Percentiles rank a stretch among this genome's conserved stretches.
Conservation (phyloP, 1,139 yeast genomes). For the Wickerhamiella infanticola region DNA sequence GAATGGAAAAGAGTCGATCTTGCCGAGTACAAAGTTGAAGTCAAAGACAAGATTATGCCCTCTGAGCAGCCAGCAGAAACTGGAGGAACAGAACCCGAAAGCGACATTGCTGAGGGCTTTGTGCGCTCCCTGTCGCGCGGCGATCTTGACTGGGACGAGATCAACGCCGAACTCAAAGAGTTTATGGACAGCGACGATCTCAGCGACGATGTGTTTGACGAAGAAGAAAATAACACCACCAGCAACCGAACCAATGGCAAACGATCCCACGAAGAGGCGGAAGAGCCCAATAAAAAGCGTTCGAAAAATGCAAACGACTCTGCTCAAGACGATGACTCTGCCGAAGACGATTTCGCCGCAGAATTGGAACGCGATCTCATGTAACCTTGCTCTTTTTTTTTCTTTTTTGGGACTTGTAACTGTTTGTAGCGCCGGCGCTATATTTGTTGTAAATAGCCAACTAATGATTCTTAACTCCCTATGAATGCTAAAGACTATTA, state of each 20-base stretch:
- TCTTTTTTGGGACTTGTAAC: neutral
- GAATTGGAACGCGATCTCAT: constrained; percentile 1
- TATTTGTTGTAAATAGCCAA: neutral
- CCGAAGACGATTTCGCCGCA: constrained; percentile 4
- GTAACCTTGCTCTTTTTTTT: neutral
- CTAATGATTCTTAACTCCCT: too few species aligned
- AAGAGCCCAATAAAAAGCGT: neutral
- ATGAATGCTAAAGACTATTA: too few species aligned
- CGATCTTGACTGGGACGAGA: constrained; percentile 26
- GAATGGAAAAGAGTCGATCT: constrained; percentile 64
- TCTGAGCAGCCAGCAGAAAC: constrained; percentile 17
- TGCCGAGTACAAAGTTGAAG: constrained; percentile 38
- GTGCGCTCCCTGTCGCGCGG: constrained; percentile 20
- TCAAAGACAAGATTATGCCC: constrained; percentile 22
- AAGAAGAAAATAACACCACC: constrained; percentile 4
- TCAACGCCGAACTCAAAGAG: constrained; percentile 26
- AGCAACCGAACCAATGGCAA: neutral
- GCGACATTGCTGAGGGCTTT: constrained; percentile 19
- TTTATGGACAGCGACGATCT: constrained; percentile 22
- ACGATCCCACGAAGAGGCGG: neutral
- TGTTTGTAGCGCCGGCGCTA: neutral
- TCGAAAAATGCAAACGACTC: too few species aligned
- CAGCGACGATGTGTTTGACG: constrained; percentile 17
- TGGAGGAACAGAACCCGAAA: constrained; percentile 32
- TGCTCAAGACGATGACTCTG: neutral